phyloP scores from a whole-genome alignment of 257 asterid genomes.

The Datura wrightii region DNA sequence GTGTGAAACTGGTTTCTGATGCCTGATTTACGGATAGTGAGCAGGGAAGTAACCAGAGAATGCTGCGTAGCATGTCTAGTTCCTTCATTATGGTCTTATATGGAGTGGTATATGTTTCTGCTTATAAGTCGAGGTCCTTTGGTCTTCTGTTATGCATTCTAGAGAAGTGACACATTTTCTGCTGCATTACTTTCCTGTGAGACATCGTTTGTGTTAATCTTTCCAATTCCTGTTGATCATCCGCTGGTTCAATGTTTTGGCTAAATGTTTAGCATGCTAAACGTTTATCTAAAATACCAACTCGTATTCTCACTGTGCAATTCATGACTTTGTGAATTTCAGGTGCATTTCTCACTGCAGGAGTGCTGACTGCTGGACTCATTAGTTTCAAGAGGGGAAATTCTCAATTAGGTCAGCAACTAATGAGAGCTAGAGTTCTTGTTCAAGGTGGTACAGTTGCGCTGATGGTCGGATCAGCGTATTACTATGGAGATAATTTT shows the following conservation, averaged over 20 bases:
- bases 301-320: not conserved
- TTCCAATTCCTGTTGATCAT: not conserved
- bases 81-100: not conserved
- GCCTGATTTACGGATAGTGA: not conserved
- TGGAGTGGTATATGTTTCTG: not conserved
- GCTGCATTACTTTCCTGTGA: constrained; percentile 15
- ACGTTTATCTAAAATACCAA: not conserved
- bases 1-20: not conserved
- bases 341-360: constrained; percentile 96
- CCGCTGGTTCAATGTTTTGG: not conserved
- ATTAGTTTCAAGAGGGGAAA: constrained; percentile 87
- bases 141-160: not conserved
- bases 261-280: not conserved
- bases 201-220: not conserved
- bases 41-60: not conserved
- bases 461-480: constrained; percentile 94
- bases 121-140: not conserved
- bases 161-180: not conserved
- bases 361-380: constrained; percentile 91
- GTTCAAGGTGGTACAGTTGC: constrained; percentile 98
- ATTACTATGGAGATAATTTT: constrained; percentile 74
- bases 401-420: constrained; percentile 84
- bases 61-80: not conserved
- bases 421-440: constrained; percentile 99
- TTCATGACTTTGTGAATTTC: constrained; percentile 26